A percentile compares a stretch with the other conserved stretches of the same genome.
Conservation (phyloP, 768 basidiomycete species). For the Termitomyces sp. region DNA sequence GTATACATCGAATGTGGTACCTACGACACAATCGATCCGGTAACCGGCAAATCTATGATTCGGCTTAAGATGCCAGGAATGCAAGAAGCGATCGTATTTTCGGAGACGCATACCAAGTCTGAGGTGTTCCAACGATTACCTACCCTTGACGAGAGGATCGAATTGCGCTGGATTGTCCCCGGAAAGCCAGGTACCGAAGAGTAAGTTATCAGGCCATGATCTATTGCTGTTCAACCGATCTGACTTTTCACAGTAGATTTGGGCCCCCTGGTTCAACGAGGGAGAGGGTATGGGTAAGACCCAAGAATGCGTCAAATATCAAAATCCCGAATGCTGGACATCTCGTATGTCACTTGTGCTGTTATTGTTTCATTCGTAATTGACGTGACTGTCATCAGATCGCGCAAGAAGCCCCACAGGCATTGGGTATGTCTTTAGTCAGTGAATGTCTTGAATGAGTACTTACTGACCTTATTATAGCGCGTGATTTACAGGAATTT, state of each 20-base stretch:
- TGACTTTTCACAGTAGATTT: conserved; percentile 16
- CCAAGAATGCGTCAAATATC: conserved; percentile 37
- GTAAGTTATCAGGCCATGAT: conserved; percentile 21
- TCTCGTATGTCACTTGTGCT: conserved; percentile 29
- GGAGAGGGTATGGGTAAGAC: conserved; percentile 41
- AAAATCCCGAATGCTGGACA: conserved; percentile 37
- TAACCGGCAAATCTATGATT: conserved; percentile 30
- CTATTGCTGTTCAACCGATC: background rate
- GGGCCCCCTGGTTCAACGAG: conserved; percentile 29
- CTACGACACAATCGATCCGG: conserved; percentile 26
- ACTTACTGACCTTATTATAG: background rate
- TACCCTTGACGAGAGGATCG: conserved; percentile 46
- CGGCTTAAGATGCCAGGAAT: conserved; percentile 63
- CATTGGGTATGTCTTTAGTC: conserved; percentile 20
- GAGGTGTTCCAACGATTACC: conserved; percentile 40
- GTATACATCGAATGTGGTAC: conserved; percentile 61
- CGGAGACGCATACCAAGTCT: conserved; percentile 38
- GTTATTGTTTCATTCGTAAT: background rate
- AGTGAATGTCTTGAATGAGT: background rate
- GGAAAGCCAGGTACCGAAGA: conserved; percentile 31
- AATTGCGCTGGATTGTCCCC: conserved; percentile 54
- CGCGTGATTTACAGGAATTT: conserved; percentile 11
- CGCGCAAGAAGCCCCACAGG: conserved; percentile 36
- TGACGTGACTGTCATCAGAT: conserved; percentile 23
- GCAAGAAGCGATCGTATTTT: conserved; percentile 63